Percentiles rank a stretch among this genome's conserved stretches.
These are phyloP conservation scores for Alternaria viburni DNA, from an alignment of 2,329 filamentous ascomycete genomes.

Conservation along the genomic window DNA sequence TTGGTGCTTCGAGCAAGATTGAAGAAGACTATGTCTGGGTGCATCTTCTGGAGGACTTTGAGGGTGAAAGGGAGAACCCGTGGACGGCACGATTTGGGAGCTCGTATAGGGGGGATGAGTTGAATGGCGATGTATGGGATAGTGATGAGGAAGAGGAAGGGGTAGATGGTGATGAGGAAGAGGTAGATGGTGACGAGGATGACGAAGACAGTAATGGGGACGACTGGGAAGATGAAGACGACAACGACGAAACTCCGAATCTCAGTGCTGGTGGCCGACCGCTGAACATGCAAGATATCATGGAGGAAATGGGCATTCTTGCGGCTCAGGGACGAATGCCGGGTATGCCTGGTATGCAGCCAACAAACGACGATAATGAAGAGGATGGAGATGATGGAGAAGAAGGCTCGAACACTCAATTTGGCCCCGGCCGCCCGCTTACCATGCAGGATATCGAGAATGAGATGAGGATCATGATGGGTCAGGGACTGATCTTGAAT, in stretches of 20 bases:
- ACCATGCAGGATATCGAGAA: not conserved
- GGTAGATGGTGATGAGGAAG: not conserved
- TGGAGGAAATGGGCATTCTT: not conserved
- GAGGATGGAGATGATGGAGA: not conserved
- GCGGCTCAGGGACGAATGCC: not conserved
- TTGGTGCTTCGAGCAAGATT: not conserved
- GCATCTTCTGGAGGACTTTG: not conserved
- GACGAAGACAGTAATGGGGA: not conserved
- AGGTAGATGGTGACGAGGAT: not conserved
- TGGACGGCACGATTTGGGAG: not conserved
- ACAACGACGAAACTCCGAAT: not conserved
- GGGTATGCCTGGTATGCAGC: not conserved
- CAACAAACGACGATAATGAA: not conserved
- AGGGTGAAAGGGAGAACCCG: not conserved
- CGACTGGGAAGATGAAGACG: not conserved
- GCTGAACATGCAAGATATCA: not conserved
- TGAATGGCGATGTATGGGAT: not conserved
- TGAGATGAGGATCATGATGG: not conserved
- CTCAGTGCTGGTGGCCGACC: not conserved
- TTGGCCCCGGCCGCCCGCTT: not conserved
- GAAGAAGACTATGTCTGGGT: conserved; percentile 9
- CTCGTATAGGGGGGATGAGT: not conserved
- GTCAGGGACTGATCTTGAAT: not conserved
- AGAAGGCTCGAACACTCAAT: not conserved
- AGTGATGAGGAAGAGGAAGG: not conserved